phyloP scores from a whole-genome alignment of 2,329 filamentous ascomycete species.

The Triangularia setosa region DNA sequence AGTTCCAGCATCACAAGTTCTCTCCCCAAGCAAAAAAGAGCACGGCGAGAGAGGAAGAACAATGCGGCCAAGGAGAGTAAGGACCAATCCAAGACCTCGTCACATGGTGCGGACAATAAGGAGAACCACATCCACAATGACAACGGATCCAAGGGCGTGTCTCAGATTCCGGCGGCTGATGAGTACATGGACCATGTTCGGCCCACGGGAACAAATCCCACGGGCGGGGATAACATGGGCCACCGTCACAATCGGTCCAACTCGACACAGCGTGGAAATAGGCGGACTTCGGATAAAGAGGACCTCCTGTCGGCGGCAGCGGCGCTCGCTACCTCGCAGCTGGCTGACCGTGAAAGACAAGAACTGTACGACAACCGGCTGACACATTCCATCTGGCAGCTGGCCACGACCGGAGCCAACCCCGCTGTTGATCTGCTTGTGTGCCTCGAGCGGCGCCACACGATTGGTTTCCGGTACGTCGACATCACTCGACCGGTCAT shows the following conservation, averaged over 20 bases:
- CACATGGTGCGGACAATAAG: conserved; percentile 41
- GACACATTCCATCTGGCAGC: conserved; percentile 90
- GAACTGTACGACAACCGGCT: conserved; percentile 76
- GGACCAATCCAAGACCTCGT: conserved; percentile 27
- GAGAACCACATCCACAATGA: conserved; percentile 40
- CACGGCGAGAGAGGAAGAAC: conserved; percentile 34
- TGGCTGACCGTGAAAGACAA: conserved; percentile 69
- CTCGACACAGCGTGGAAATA: conserved; percentile 16
- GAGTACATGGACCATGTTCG: conserved; percentile 50
- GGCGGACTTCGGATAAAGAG: conserved; percentile 26
- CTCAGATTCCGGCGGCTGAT: conserved; percentile 21
- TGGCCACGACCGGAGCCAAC: conserved; percentile 86
- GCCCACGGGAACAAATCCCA: conserved; percentile 26
- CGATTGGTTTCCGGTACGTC: conserved; percentile 94
- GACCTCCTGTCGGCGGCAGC: conserved; percentile 46
- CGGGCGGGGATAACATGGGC: conserved; percentile 15
- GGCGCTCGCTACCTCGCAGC: conserved; percentile 40
- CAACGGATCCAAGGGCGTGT: conserved; percentile 26
- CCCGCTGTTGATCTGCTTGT: conserved; percentile 90
- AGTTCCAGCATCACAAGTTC: conserved; percentile 80
- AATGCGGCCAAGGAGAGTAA: conserved; percentile 41
- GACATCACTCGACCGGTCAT: conserved; percentile 89
- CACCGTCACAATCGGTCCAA: conserved; percentile 27
- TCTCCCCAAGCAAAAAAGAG: conserved; percentile 64
- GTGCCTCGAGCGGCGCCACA: conserved; percentile 83